These are phyloP conservation scores for Talaromyces sp. DNA, from an alignment of 2,329 filamentous ascomycete species.

Conservation along the genomic window DNA sequence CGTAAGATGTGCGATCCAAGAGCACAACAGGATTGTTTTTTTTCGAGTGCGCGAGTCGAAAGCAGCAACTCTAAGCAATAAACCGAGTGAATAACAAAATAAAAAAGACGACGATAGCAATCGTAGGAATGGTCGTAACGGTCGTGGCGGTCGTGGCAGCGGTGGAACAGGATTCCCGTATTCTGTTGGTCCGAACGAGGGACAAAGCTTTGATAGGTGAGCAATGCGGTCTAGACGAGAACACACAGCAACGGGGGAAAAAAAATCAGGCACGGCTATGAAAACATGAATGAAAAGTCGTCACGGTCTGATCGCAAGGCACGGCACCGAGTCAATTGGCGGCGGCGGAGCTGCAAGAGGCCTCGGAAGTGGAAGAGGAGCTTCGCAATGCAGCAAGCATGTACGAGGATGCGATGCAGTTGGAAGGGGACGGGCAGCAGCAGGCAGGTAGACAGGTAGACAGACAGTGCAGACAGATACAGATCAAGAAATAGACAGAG, in stretches of 20 bases:
- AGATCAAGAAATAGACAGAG: neutral
- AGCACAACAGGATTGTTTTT: neutral
- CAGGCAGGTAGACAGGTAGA: neutral
- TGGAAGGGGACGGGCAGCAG: neutral
- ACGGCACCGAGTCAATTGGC: neutral
- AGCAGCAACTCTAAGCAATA: conserved; percentile 6
- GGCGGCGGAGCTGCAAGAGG: neutral
- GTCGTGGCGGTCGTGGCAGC: conserved; percentile 27
- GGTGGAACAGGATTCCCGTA: neutral
- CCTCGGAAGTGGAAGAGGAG: neutral
- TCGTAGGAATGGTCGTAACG: conserved; percentile 22
- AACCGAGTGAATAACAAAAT: conserved; percentile 11
- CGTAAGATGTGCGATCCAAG: neutral
- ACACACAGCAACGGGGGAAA: conserved; percentile 4
- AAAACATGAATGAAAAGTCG: neutral
- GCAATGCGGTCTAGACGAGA: conserved; percentile 14
- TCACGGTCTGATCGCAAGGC: neutral
- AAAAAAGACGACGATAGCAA: conserved; percentile 12
- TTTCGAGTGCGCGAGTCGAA: conserved; percentile 1
- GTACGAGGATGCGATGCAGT: neutral
- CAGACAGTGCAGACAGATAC: neutral
- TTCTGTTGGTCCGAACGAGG: neutral
- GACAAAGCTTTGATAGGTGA: conserved; percentile 2
- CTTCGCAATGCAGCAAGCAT: neutral
- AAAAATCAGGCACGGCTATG: conserved; percentile 1